Percentiles rank a stretch among this genome's conserved stretches.
Conservation (phyloP, 1,284 basidiomycete genomes). For the Puccinia hordei region DNA sequence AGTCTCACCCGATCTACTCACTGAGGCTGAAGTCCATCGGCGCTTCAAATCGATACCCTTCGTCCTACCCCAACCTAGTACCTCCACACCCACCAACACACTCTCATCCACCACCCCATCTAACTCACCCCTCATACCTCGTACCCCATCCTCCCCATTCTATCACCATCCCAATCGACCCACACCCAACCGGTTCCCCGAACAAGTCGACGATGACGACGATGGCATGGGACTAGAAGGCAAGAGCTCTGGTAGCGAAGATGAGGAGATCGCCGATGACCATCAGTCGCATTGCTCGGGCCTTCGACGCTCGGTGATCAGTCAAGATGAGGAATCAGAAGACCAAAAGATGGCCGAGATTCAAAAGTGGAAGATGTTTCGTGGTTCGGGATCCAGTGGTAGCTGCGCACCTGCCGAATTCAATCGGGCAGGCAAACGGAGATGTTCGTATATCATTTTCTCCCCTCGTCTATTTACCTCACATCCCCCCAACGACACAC, state of each 20-base stretch:
- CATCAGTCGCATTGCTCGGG: slow-evolving; percentile 19
- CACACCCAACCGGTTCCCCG: slow-evolving; percentile 34
- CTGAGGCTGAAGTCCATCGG: slow-evolving; percentile 40
- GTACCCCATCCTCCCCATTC: slow-evolving; percentile 35
- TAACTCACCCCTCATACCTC: slow-evolving; percentile 26
- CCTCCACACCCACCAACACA: slow-evolving; percentile 21
- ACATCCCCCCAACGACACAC: not conserved
- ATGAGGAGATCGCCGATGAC: slow-evolving; percentile 3
- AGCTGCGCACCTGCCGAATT: not conserved
- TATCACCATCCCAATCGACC: slow-evolving; percentile 17
- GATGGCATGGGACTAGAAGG: slow-evolving; percentile 2
- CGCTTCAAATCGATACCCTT: slow-evolving; percentile 32
- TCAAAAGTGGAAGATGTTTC: slow-evolving; percentile 45
- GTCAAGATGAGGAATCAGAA: slow-evolving; percentile 13
- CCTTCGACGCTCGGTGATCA: slow-evolving; percentile 10
- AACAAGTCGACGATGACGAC: slow-evolving; percentile 31
- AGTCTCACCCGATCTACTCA: slow-evolving; percentile 38
- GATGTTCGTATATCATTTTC: slow-evolving; percentile 9
- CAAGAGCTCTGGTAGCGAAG: slow-evolving; percentile 30
- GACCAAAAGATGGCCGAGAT: slow-evolving; percentile 29
- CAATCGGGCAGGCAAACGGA: slow-evolving; percentile 12
- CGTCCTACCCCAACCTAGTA: slow-evolving; percentile 19
- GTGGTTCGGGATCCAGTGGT: slow-evolving; percentile 23
- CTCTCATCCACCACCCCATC: slow-evolving; percentile 2
- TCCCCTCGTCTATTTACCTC: not conserved